Evolutionary conservation across 352 stramenopile species (phyloP), one percentile per base, ranked within the genome.

Genomic region (Phytophthora kernoviae): DNA sequence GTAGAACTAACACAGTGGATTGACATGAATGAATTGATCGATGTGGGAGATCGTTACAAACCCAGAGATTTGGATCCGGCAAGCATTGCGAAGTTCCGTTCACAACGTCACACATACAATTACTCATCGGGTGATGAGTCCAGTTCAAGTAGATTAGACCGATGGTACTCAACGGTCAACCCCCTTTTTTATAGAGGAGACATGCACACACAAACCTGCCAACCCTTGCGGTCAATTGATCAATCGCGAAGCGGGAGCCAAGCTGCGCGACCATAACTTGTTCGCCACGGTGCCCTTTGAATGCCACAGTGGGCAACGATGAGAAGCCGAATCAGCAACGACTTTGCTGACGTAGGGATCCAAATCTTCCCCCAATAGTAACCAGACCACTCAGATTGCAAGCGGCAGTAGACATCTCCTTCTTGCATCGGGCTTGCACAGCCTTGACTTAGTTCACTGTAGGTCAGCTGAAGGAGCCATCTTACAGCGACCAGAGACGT

Each of bases 171-270:
- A n/a, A n/a, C n/a, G n/a, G n/a, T n/a, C n/a, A n/a, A n/a, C n/a
- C n/a, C n/a, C n/a, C n/a, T n/a, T n/a, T n/a, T n/a, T 34, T 34
- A 34, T 11, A 34, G 6, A 34, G 30, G 30, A 34, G 30, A 34
- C 30, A 34, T 11, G 6, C 30, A 34, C 30, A 11, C 30, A 34
- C 30, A 34, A 34, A 34, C 30, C 6, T 34, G 30, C 6, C 30
- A 11, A 34, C 30, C 30, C 11, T 34, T 11, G 30, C 6, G 30
- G 30, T 11, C 30, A 34, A 11, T 34, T 11, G 6, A 5, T 11
- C 11, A 11, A 34, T 34, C 6, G 30, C 30, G 30, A 34, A 34
- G 6, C 30, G 54, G 39, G 41, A 27, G 60, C 57, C 14, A 5
- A 43, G 12, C 37, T 43, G 37, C 37, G 8, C 37, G 12, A 7